Base-by-base conservation (phyloP, 148 eudicot species). In the Persicaria tinctoria region DNA sequence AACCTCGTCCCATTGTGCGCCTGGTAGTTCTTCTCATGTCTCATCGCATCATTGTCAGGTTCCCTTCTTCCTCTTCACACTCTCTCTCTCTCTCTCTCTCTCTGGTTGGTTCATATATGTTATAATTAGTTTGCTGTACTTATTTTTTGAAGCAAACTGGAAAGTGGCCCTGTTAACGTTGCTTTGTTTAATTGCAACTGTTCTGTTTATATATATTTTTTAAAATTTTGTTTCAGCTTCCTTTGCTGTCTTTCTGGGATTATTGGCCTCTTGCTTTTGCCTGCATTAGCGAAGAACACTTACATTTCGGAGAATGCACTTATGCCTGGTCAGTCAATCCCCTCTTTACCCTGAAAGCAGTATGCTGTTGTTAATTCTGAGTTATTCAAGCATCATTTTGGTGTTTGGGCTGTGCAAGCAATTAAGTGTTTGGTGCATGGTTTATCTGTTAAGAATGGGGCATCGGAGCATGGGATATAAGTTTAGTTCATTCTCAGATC, bases 271-370 rank as follows among this genome's bases (percentile, higher is more conserved):
- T 81, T 92, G 56, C 82, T 89, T 45, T 80, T 95, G 76, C 97
- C 99, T 17, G 81, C 86, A 73, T 91, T 95, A 46, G 96, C 97
- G 63, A 95, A 95, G 74, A 92, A 80, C 66, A 95, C 99, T 14
- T 92, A 92, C 71, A 70, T 95, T 70, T 92, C 97, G 1, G 99
- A 95, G 80, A 95, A 95, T 84, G 97, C 99, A 13, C 86, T 95
- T 46, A 85, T 95, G 92, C 94, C 99, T 76, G 99, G 98, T 92
- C n/a, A 66, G 85, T 86, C 5, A 49, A 17, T 69, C 49, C 72
- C 51, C 45, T 46, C 12, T 73, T 73, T 66, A 66, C 70, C 13
- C 8, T 13, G 5, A 38, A 32, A 66, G 17, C 10, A 51, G 4
- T 73, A 13, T 5, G 18, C 44, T 20, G 18, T 17, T n/a, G 6